Evolutionary conservation across 352 stramenopile genomes (phyloP).

Genomic region (Globisporangium paroecandrum): DNA sequence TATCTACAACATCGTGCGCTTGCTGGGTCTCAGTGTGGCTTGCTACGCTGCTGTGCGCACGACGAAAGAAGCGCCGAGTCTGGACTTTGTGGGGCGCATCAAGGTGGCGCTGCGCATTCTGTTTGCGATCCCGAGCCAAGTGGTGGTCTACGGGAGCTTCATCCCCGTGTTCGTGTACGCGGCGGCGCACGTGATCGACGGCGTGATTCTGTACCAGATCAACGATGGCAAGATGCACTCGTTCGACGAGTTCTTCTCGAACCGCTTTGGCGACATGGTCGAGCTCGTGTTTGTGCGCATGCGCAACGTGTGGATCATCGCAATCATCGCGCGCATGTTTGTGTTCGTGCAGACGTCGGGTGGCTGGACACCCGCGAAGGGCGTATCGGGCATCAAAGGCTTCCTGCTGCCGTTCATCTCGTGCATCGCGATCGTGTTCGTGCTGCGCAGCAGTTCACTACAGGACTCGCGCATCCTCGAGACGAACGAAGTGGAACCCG

Average conservation of each 20-base stretch:
- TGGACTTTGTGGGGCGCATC: slow-evolving; percentile 8
- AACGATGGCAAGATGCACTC: slow-evolving; percentile 38
- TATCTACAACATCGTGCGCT: slow-evolving; percentile 36
- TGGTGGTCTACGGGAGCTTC: slow-evolving; percentile 53
- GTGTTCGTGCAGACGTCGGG: slow-evolving; percentile 49
- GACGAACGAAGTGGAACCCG: slow-evolving; percentile 47
- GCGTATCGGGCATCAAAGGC: slow-evolving; percentile 38
- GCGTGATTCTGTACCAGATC: slow-evolving; percentile 47
- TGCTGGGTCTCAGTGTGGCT: slow-evolving; percentile 31
- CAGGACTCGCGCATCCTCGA: slow-evolving; percentile 48
- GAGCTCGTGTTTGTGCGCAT: slow-evolving; percentile 43
- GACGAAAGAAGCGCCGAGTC: slow-evolving; percentile 8
- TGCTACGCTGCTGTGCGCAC: slow-evolving; percentile 27
- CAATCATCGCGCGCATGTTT: slow-evolving; percentile 36
- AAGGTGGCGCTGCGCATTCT: slow-evolving; percentile 30
- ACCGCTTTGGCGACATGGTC: slow-evolving; percentile 34
- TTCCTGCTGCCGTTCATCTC: slow-evolving; percentile 35
- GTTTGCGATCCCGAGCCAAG: slow-evolving; percentile 45
- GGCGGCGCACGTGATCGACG: slow-evolving; percentile 46
- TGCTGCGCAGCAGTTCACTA: slow-evolving; percentile 19
- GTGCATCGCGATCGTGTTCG: slow-evolving; percentile 23
- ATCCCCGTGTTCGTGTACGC: slow-evolving; percentile 45
- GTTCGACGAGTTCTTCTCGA: slow-evolving; percentile 24
- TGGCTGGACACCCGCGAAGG: slow-evolving; percentile 43
- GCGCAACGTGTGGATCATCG: slow-evolving; percentile 48